These are phyloP conservation scores for Lagenaria siceraria DNA, from an alignment of 306 rosid genomes.

Conservation along the genomic window DNA sequence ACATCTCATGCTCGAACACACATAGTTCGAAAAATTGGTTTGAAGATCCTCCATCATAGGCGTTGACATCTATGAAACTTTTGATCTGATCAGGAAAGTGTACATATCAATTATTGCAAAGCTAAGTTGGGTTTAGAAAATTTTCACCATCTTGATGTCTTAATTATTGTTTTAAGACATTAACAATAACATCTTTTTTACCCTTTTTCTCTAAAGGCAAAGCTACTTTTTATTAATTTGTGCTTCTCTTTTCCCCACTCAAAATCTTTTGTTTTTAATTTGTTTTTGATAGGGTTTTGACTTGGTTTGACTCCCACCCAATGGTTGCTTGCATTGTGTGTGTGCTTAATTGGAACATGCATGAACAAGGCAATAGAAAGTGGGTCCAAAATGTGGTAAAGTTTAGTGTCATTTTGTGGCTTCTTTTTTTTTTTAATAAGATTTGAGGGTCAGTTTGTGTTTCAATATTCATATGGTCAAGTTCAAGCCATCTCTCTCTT, in stretches of 20 bases:
- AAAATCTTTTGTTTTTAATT: conserved; percentile 23
- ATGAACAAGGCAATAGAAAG: conserved; percentile 38
- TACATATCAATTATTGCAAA: too few relatives aligned
- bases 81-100: too few relatives aligned
- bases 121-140: too few relatives aligned
- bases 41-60: too few relatives aligned
- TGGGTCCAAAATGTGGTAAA: conserved; percentile 4
- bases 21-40: too few relatives aligned
- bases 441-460: neutral
- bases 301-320: neutral
- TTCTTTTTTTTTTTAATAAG: neutral
- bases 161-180: too few relatives aligned
- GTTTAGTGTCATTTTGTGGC: conserved; percentile 1
- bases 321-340: conserved; percentile 17
- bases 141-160: too few relatives aligned
- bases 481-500: neutral
- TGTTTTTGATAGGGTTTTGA: conserved; percentile 38
- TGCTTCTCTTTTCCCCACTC: conserved; percentile 26
- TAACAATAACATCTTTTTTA: too few relatives aligned
- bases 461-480: neutral
- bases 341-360: conserved; percentile 34
- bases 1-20: too few relatives aligned
- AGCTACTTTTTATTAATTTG: neutral
- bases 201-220: too few relatives aligned
- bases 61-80: too few relatives aligned